Percentiles rank a stretch among this genome's conserved stretches.
These are phyloP conservation scores for Stachybotrys chartarum DNA, from an alignment of 2,329 filamentous ascomycete species.

Conservation along the genomic window DNA sequence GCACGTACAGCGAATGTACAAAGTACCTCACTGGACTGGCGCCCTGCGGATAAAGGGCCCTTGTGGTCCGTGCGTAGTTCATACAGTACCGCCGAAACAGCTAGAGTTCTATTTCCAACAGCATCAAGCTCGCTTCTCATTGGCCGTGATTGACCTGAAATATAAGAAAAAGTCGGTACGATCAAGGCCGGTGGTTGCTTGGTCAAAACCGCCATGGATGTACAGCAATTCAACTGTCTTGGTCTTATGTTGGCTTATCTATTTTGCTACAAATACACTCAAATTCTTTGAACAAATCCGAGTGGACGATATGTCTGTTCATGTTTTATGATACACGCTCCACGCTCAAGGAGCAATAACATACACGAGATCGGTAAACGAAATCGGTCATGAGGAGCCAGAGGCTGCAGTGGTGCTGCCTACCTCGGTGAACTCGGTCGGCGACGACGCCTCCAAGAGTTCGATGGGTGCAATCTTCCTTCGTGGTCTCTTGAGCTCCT, in stretches of 20 bases:
- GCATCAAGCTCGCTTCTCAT: too few relatives aligned
- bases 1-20: background rate
- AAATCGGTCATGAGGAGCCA: constrained; percentile 12
- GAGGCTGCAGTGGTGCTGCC: constrained; percentile 26
- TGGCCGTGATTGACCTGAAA: too few relatives aligned
- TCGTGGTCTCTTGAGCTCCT: constrained; percentile 75
- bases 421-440: constrained; percentile 23
- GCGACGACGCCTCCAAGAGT: constrained; percentile 23
- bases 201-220: too few relatives aligned
- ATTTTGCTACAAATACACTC: background rate
- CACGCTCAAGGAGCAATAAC: background rate
- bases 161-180: too few relatives aligned
- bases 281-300: background rate
- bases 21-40: background rate
- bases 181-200: too few relatives aligned
- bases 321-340: constrained; percentile 14
- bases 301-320: background rate
- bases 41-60: background rate
- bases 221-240: too few relatives aligned
- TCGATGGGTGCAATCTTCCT: constrained; percentile 49
- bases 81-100: too few relatives aligned
- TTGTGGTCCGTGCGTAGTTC: too few relatives aligned
- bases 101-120: too few relatives aligned
- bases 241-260: too few relatives aligned
- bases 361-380: background rate